Percentiles rank a stretch among this genome's conserved stretches.
phyloP scores from a whole-genome alignment of 352 stramenopile genomes.

The Phytophthora cryptogea region DNA sequence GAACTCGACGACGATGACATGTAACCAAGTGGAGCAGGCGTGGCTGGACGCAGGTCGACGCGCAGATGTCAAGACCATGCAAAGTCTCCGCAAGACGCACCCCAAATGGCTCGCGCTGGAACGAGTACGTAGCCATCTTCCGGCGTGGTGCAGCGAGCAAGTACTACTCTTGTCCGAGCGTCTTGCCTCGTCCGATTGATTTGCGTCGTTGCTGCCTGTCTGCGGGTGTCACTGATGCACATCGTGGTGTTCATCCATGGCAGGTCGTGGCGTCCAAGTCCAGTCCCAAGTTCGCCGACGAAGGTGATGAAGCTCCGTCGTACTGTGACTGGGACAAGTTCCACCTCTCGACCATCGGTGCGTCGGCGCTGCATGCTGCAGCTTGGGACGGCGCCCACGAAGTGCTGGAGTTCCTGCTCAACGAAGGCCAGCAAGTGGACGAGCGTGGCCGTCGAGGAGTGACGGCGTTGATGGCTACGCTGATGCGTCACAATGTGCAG shows the following conservation, averaged over 20 bases:
- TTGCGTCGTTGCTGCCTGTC: slow-evolving; percentile 23
- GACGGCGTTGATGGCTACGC: slow-evolving; percentile 38
- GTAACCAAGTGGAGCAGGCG: slow-evolving; percentile 22
- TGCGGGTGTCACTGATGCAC: slow-evolving; percentile 25
- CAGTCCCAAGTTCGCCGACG: slow-evolving; percentile 18
- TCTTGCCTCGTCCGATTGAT: slow-evolving; percentile 29
- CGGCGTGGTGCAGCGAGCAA: slow-evolving; percentile 11
- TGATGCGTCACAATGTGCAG: slow-evolving; percentile 44
- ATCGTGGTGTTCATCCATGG: slow-evolving; percentile 15
- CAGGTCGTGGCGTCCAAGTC: slow-evolving; percentile 28
- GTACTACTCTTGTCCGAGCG: slow-evolving; percentile 36
- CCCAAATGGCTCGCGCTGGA: slow-evolving; percentile 39
- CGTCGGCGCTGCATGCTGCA: slow-evolving; percentile 40
- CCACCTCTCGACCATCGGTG: slow-evolving; percentile 38
- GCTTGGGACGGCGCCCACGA: slow-evolving; percentile 36
- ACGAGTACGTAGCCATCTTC: slow-evolving; percentile 36
- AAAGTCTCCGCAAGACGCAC: slow-evolving; percentile 32
- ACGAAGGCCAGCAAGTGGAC: slow-evolving; percentile 33
- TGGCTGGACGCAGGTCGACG: slow-evolving; percentile 36
- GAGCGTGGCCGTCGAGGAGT: slow-evolving; percentile 27
- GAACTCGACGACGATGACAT: slow-evolving; percentile 4
- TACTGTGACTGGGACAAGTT: slow-evolving; percentile 46
- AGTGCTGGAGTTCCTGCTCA: slow-evolving; percentile 34
- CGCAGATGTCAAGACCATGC: slow-evolving; percentile 33
- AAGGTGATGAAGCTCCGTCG: slow-evolving; percentile 24